These are phyloP conservation scores for Talaromyces sp. DNA, from an alignment of 2,329 filamentous ascomycete species.

Conservation along the genomic window DNA sequence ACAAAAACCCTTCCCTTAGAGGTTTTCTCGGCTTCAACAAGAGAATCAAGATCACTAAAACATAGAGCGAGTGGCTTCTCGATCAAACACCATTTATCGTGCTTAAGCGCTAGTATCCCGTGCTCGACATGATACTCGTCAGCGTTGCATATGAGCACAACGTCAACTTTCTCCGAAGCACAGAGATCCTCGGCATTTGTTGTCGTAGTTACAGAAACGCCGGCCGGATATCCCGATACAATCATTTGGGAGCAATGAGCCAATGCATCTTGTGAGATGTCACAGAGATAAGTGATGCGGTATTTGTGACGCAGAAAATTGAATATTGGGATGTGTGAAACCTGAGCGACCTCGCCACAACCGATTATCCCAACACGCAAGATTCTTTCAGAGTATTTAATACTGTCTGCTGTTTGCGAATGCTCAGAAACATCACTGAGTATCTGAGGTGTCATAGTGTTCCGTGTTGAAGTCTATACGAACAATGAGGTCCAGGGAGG, in stretches of 20 bases:
- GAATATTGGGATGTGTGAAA: slow-evolving; percentile 47
- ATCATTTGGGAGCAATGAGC: slow-evolving; percentile 28
- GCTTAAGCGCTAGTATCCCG: slow-evolving; percentile 43
- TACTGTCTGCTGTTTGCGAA: not conserved
- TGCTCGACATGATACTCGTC: slow-evolving; percentile 49
- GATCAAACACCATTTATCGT: slow-evolving; percentile 50
- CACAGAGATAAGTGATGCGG: slow-evolving; percentile 46
- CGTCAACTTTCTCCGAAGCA: slow-evolving; percentile 40
- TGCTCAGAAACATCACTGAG: not conserved
- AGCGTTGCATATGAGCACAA: slow-evolving; percentile 46
- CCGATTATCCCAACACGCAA: slow-evolving; percentile 42
- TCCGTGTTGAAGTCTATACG: not conserved
- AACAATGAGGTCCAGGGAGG: not conserved
- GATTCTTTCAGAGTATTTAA: not conserved
- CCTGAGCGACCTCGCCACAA: slow-evolving; percentile 46
- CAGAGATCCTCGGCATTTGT: slow-evolving; percentile 38
- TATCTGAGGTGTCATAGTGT: not conserved
- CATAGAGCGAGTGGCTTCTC: slow-evolving; percentile 54
- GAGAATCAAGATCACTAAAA: slow-evolving; percentile 36
- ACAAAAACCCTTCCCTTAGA: slow-evolving; percentile 48
- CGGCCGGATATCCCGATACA: slow-evolving; percentile 15
- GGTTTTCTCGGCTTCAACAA: slow-evolving; percentile 46
- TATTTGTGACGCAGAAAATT: slow-evolving; percentile 41
- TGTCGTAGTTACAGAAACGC: slow-evolving; percentile 25
- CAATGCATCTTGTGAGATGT: slow-evolving; percentile 42